Base-by-base conservation (phyloP, 2,329 filamentous ascomycete genomes). In the Claviceps sp. region DNA sequence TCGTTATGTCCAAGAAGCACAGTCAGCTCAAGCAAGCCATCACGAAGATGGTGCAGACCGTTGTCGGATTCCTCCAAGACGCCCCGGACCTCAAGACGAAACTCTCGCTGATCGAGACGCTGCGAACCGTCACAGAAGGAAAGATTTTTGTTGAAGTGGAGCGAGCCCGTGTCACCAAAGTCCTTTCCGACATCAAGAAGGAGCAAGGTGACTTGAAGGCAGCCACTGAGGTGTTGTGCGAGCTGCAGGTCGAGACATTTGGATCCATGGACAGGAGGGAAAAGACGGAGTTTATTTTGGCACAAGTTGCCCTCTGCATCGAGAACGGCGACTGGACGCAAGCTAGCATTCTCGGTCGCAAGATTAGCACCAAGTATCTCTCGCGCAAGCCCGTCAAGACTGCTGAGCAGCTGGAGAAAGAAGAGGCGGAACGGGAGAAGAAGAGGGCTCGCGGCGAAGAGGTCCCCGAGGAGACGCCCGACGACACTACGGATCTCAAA, bases 141-240 rank as follows among this genome's bases (percentile, higher is more conserved):
- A 98, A 98, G 85, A 98, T 98, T 67, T 98, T 98, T 63, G 91
- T 98, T 62, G 93, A 98, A 75, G 93, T 98, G 50, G 93, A 98
- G 77, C 84, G 93, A 60, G 93, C 93, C 58, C 86, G 93, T 60
- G 85, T 98, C 55, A 98, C 93, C 62, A 88, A 85, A 66, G 94
- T 95, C 58, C 78, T 98, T 13, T 97, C 93, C 50, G 82, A 96
- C 69, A 97, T 98, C 76, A 97, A 97, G 78, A 96, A 95, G 72
- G 74, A 86, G 58, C 88, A 97, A 71, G 91, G 90, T 57, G 91
- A 98, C 64, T 75, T 95, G 63, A 88, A 87, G 65, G 83, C 88
- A 5, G 93, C 93, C 34, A 85, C 87, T 51, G 91, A 97, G 61
- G 93, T 93, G 56, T 79, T 98, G 40, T 98, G 93, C 71, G 93